These are phyloP conservation scores for Agroathelia rolfsii DNA, from an alignment of 1,284 basidiomycete genomes.

Conservation along the genomic window DNA sequence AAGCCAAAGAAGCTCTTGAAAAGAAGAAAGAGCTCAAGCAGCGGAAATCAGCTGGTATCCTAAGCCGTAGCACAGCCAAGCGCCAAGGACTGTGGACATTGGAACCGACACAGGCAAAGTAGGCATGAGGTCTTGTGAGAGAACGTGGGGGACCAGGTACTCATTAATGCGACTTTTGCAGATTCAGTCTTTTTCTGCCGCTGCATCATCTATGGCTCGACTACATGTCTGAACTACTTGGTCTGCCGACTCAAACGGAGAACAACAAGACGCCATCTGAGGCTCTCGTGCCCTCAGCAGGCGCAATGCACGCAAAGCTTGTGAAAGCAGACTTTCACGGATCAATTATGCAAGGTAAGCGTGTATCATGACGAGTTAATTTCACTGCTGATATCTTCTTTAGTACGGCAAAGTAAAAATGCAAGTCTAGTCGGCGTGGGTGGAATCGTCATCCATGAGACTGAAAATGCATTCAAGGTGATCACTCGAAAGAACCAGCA, in stretches of 20 bases:
- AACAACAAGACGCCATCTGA: too few relatives aligned
- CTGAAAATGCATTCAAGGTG: slow-evolving; percentile 75
- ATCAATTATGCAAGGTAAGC: slow-evolving; percentile 60
- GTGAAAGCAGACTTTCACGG: slow-evolving; percentile 84
- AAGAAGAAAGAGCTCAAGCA: slow-evolving; percentile 39
- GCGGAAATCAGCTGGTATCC: slow-evolving; percentile 34
- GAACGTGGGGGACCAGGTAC: too few relatives aligned
- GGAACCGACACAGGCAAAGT: slow-evolving; percentile 51
- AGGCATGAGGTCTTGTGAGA: slow-evolving; percentile 11
- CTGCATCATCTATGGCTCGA: slow-evolving; percentile 80
- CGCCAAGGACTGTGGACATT: slow-evolving; percentile 55
- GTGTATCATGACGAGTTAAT: too few relatives aligned
- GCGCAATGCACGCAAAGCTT: slow-evolving; percentile 66
- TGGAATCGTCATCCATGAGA: slow-evolving; percentile 79
- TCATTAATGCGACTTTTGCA: too few relatives aligned
- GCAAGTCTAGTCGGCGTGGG: slow-evolving; percentile 59
- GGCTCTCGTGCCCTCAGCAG: slow-evolving; percentile 43
- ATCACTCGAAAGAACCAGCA: slow-evolving; percentile 57
- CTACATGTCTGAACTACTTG: slow-evolving; percentile 78
- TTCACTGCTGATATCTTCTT: slow-evolving; percentile 2
- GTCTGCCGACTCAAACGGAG: too few relatives aligned
- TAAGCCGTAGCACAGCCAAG: slow-evolving; percentile 32
- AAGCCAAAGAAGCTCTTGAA: slow-evolving; percentile 33
- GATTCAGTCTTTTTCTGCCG: slow-evolving; percentile 62
- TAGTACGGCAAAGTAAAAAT: slow-evolving; percentile 70